A percentile compares a stretch with the other conserved stretches of the same genome.
Evolutionary conservation across 2,329 filamentous ascomycete genomes (phyloP).

Genomic region (Xylariales sp.): DNA sequence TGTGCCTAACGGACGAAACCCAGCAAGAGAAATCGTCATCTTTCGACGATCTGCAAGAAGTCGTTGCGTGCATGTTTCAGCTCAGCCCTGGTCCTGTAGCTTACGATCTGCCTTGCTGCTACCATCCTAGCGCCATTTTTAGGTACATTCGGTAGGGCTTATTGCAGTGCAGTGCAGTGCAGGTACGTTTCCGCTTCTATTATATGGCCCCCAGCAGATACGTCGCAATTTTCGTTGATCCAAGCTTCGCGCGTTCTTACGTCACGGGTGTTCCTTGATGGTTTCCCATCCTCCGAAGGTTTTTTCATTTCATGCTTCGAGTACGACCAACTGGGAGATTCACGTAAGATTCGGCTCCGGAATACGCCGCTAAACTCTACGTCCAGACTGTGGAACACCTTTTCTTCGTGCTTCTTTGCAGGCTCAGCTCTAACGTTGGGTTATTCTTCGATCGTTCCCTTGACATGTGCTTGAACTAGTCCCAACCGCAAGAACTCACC

Average conservation of each 20-base stretch:
- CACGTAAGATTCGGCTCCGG: too few relatives aligned
- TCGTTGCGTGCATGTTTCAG: neutral
- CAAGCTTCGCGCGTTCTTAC: neutral
- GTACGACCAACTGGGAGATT: too few relatives aligned
- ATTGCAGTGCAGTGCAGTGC: neutral
- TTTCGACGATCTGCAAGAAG: neutral
- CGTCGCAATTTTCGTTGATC: neutral
- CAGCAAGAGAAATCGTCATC: neutral
- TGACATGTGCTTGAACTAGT: too few relatives aligned
- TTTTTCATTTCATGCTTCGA: neutral
- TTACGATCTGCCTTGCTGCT: neutral
- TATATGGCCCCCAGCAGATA: neutral
- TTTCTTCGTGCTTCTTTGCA: too few relatives aligned
- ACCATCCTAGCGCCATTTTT: neutral
- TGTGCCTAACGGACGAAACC: too few relatives aligned
- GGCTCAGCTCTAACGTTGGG: too few relatives aligned
- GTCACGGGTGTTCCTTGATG: neutral
- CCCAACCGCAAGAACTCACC: too few relatives aligned
- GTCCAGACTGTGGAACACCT: too few relatives aligned
- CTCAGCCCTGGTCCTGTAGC: neutral
- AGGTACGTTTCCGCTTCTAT: neutral
- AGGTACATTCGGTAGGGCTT: neutral
- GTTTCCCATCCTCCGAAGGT: neutral
- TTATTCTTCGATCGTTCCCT: too few relatives aligned
- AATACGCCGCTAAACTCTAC: too few relatives aligned